These are phyloP conservation scores for Colletotrichum coccodes DNA, from an alignment of 2,329 filamentous ascomycete species.

Conservation along the genomic window DNA sequence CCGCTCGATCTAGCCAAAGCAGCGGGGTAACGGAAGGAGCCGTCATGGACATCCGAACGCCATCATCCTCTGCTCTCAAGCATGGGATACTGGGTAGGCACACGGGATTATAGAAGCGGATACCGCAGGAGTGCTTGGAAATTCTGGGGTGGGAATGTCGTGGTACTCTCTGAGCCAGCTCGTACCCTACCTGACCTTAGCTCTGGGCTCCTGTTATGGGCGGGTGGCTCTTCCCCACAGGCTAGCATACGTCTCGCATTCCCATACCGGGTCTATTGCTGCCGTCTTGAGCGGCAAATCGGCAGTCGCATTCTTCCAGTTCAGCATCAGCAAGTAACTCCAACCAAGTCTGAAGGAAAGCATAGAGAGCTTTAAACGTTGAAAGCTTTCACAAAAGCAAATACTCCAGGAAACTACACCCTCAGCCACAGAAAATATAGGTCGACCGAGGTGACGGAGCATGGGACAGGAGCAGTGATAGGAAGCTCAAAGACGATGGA, in stretches of 20 bases:
- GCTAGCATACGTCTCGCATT: constrained; percentile 59
- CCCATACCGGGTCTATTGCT: constrained; percentile 62
- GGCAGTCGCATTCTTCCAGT: constrained; percentile 38
- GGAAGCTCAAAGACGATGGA: constrained; percentile 32
- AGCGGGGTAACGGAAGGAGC: constrained; percentile 61
- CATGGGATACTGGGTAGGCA: constrained; percentile 51
- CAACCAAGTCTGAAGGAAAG: too few relatives aligned
- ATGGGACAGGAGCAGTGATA: constrained; percentile 35
- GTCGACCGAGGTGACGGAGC: constrained; percentile 37
- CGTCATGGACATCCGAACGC: constrained; percentile 58
- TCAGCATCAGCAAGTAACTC: constrained; percentile 34
- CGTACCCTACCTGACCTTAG: constrained; percentile 49
- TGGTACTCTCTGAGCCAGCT: constrained; percentile 42
- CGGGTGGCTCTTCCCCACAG: constrained; percentile 49
- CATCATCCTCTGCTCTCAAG: constrained; percentile 60
- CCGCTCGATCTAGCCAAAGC: constrained; percentile 55
- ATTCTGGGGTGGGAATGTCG: not conserved
- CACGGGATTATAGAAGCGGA: constrained; percentile 38
- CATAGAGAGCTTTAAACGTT: not conserved
- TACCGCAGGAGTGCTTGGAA: not conserved
- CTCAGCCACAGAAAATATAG: constrained; percentile 40
- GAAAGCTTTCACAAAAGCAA: constrained; percentile 45
- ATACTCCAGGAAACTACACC: constrained; percentile 47
- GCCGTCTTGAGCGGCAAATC: constrained; percentile 57
- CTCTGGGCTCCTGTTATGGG: constrained; percentile 50